Evolutionary conservation across 495 filamentous ascomycete genomes (phyloP).

Genomic region (Evansstolkia leycettana): DNA sequence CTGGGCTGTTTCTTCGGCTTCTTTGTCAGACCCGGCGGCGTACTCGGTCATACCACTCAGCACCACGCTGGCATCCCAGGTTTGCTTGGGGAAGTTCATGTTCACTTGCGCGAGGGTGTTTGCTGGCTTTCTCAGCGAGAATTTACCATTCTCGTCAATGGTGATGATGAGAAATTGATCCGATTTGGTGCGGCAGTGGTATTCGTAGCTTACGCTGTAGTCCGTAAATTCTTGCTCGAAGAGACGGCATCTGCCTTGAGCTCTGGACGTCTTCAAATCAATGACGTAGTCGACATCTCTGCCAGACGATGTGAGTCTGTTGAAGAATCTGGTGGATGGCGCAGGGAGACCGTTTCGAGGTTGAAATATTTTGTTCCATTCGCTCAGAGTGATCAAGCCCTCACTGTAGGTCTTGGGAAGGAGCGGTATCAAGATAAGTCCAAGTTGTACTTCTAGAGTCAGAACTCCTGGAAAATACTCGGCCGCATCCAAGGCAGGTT

Average conservation of each 20-base stretch:
- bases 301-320: constrained; percentile 23
- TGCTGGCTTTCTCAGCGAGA: constrained; percentile 7
- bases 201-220: constrained; percentile 36
- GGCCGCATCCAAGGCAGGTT: constrained; percentile 14
- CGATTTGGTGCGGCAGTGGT: constrained; percentile 24
- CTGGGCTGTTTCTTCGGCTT: constrained; percentile 13
- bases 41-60: constrained; percentile 11
- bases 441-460: constrained; percentile 24
- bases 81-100: constrained; percentile 29
- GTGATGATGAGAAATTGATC: constrained; percentile 30
- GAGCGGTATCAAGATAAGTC: constrained; percentile 17
- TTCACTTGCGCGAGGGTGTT: constrained; percentile 13
- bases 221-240: constrained; percentile 18
- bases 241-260: constrained; percentile 11
- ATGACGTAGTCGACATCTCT: constrained; percentile 27
- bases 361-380: constrained; percentile 17
- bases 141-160: constrained; percentile 29
- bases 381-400: constrained; percentile 4
- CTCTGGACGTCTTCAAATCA: constrained; percentile 14
- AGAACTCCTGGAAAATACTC: constrained; percentile 18
- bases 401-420: constrained; percentile 10
- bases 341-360: constrained; percentile 6
- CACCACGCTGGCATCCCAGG: constrained; percentile 33
- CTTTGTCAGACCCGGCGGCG: constrained; percentile 2
- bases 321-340: constrained; percentile 14